Evolutionary conservation across 176 grass and related monocot genomes (phyloP), one percentile per base, ranked within the genome.

Genomic region (Avena insularis): DNA sequence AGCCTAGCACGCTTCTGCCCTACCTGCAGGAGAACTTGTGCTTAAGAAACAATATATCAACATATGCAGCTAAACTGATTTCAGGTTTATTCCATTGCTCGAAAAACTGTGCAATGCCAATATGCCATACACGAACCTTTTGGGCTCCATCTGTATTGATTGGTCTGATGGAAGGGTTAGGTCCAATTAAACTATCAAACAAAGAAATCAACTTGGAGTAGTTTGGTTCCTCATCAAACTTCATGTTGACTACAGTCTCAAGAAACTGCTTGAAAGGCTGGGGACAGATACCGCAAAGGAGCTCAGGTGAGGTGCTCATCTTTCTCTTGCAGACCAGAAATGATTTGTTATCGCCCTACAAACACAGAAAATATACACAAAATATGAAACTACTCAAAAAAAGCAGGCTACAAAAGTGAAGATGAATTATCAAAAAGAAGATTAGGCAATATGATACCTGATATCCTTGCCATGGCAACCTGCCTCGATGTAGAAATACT

Each of bases 291-390:
- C 90, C 87, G 21, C 94, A 94, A 59, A 94, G 92, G 64, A 67
- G 89, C 71, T 97, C 94, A 20, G 92, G 86, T 19, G 94, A 97
- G 5, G 80, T 97, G 56, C 87, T 83, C 94, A 97, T 97, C 82
- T 97, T 97, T 88, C 91, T 97, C 92, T 97, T 97, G 90, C 94
- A 97, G 78, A 97, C 94, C 58, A 97, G 87, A 88, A 97, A 97
- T 38, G 94, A 97, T 83, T 97, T 97, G 33, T 97, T 97, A 77
- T 97, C 94, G 47, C 94, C 94, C 94, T 97, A 70, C 33, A 48
- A 85, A 61, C 49, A 51, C 48, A 56, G 46, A 46, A 6, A 71
- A 33, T n/a, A 51, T 0, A 86, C 43, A 78, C 43, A 83, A 64
- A 29, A 43, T 38, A 77, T 68, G 11, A 61, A 27, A 57, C 54